phyloP scores from a whole-genome alignment of 1,139 yeast species.

The Debaryomyces fabryi region DNA sequence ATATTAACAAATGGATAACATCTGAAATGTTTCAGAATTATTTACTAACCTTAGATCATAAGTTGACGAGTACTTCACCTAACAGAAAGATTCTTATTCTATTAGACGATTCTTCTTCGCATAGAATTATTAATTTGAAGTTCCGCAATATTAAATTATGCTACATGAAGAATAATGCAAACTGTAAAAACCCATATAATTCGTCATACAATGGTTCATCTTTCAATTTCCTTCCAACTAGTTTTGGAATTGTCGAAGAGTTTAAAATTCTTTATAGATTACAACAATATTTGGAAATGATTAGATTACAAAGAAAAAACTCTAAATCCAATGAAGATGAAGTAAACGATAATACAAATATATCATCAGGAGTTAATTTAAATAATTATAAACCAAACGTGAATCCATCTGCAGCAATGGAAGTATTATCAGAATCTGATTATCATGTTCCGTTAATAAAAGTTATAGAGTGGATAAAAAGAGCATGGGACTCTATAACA shows the following conservation, averaged over 20 bases:
- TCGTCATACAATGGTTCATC: constrained; percentile 39
- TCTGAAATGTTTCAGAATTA: constrained; percentile 68
- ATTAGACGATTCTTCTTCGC: constrained; percentile 66
- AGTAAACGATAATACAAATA: constrained; percentile 6
- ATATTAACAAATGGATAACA: constrained; percentile 66
- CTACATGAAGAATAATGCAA: constrained; percentile 44
- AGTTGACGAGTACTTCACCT: constrained; percentile 41
- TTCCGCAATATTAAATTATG: constrained; percentile 54
- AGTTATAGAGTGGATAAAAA: constrained; percentile 59
- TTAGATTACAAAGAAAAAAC: constrained; percentile 38
- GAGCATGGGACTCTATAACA: constrained; percentile 57
- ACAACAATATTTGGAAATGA: constrained; percentile 60
- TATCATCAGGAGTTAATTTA: not conserved
- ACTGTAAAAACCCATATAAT: constrained; percentile 43
- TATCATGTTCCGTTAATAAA: constrained; percentile 53
- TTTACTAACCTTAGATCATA: constrained; percentile 60
- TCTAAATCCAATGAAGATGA: constrained; percentile 15
- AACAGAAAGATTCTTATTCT: constrained; percentile 55
- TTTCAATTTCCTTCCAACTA: constrained; percentile 61
- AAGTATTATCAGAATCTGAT: constrained; percentile 39
- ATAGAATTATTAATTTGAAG: constrained; percentile 59
- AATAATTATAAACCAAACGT: not conserved
- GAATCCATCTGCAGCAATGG: constrained; percentile 17
- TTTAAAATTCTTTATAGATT: constrained; percentile 60
- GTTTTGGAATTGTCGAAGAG: constrained; percentile 66